Percentiles rank a stretch among this genome's conserved stretches.
These are phyloP conservation scores for Pisolithus microcarpus DNA, from an alignment of 768 basidiomycete species.

Conservation along the genomic window DNA sequence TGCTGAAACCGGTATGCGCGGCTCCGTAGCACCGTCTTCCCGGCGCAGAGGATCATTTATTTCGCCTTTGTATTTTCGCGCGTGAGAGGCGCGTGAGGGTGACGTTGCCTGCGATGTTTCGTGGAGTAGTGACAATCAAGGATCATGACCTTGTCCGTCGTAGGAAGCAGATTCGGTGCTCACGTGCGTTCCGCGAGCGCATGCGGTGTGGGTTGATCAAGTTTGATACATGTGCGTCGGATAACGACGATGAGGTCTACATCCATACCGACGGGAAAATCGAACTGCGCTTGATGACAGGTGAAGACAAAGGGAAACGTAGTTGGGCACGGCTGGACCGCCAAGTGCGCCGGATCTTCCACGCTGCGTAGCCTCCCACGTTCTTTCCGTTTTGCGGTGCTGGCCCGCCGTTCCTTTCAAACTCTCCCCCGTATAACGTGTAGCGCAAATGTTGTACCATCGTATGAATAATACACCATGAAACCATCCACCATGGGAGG, in stretches of 20 bases:
- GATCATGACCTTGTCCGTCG: slow-evolving; percentile 7
- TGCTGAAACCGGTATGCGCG: slow-evolving; percentile 1
- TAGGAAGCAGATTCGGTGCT: slow-evolving; percentile 12
- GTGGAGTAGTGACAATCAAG: slow-evolving; percentile 21
- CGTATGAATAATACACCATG: too few relatives aligned
- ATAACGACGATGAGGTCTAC: slow-evolving; percentile 24
- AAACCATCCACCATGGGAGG: too few relatives aligned
- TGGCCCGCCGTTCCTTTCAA: slow-evolving; percentile 10
- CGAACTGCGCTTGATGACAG: slow-evolving; percentile 13
- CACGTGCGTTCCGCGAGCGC: slow-evolving; percentile 19
- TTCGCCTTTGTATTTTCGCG: slow-evolving; percentile 24
- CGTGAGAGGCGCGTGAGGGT: slow-evolving; percentile 24
- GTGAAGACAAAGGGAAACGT: slow-evolving; percentile 6
- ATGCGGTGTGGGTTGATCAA: slow-evolving; percentile 18
- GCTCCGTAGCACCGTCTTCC: slow-evolving; percentile 18
- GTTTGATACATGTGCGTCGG: slow-evolving; percentile 10
- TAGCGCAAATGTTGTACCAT: too few relatives aligned
- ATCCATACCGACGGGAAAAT: slow-evolving; percentile 24
- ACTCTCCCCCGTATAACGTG: background rate
- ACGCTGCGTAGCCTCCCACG: slow-evolving; percentile 3
- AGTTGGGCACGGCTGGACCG: slow-evolving; percentile 19
- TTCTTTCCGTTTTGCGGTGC: slow-evolving; percentile 3
- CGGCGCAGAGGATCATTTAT: slow-evolving; percentile 21
- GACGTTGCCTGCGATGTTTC: slow-evolving; percentile 21
- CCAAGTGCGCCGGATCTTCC: slow-evolving; percentile 25